Base-by-base conservation (phyloP, 1,139 yeast species). In the Geotrichum australiense region DNA sequence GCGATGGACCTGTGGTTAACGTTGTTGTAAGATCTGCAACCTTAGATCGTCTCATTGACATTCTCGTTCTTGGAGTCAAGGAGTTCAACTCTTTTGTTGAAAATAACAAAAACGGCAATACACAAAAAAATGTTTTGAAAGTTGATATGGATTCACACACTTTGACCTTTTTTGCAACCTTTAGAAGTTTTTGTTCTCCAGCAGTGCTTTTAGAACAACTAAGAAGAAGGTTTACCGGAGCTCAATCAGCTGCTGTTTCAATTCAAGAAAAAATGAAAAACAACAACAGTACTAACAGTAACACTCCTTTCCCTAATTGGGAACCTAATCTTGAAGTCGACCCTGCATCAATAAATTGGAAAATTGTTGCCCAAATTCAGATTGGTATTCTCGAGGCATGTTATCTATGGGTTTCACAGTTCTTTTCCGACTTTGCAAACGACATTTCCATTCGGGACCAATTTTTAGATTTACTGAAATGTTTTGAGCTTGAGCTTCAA, bases 341-440 rank as follows among this genome's bases (percentile, higher is more conserved):
- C 11, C 53, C 63, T 5, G 49, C 55, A 2, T 57, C 61, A 2
- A 50, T 68, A 19, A 75, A 74, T 45, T 71, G 76, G 82, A 66
- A 76, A 55, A 66, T 73, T 64, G 68, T 78, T 58, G 72, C 78
- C 52, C 73, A 80, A 57, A 83, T 87, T 42, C 95, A 87, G 56
- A 72, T 82, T 42, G 94, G 94, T 39, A 78, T 87, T 33, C 66
- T 87, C 49, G 94, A 85, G 56, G 85, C 87, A 1, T 67, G 86
- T 46, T 74, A 78, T 39, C 73, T 80, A 30, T 71, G 94, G 62
- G 75, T 86, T 19, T 73, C 76, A 40, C 80, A 81, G 51, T 84
- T 83, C 55, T 86, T 81, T 57, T 63, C 74, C 27, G 93, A 84
- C 57, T 84, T 89, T 55, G 72, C 82, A 4, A 81, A 80, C 57